Conservation (phyloP, 306 rosid genomes). For the Boehmeria nivea region DNA sequence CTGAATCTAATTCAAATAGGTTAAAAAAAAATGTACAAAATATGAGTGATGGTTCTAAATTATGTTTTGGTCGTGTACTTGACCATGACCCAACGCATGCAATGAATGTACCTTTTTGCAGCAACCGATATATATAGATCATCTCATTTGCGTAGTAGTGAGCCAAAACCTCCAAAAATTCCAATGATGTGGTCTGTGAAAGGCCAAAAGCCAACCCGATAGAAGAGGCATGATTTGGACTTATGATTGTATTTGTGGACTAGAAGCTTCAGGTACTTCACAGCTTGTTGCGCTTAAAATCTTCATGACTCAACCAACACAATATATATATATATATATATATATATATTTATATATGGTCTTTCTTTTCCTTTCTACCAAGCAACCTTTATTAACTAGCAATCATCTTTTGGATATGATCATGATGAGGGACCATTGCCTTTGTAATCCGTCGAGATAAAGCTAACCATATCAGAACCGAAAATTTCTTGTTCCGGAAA, state of each 20-base stretch:
- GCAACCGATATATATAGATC: too few species aligned
- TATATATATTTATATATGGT: background rate
- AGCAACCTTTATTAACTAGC: background rate
- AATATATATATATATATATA: too few species aligned
- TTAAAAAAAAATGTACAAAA: too few species aligned
- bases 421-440: too few species aligned
- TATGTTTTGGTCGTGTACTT: too few species aligned
- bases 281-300: background rate
- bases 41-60: too few species aligned
- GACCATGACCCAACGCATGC: too few species aligned
- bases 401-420: background rate
- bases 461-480: background rate
- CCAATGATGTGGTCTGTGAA: slow-evolving; percentile 13
- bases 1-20: too few species aligned
- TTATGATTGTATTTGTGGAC: slow-evolving; percentile 20
- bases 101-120: too few species aligned
- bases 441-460: background rate
- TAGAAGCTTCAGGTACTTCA: slow-evolving; percentile 11
- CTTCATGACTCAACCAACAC: too few species aligned
- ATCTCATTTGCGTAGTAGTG: background rate
- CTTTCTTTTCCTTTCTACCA: background rate
- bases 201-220: slow-evolving; percentile 14
- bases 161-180: background rate
- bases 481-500: too few species aligned
- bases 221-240: background rate